Evolutionary conservation across 345 rosid species (phyloP).

Genomic region (Eucalyptus cladocalyx): DNA sequence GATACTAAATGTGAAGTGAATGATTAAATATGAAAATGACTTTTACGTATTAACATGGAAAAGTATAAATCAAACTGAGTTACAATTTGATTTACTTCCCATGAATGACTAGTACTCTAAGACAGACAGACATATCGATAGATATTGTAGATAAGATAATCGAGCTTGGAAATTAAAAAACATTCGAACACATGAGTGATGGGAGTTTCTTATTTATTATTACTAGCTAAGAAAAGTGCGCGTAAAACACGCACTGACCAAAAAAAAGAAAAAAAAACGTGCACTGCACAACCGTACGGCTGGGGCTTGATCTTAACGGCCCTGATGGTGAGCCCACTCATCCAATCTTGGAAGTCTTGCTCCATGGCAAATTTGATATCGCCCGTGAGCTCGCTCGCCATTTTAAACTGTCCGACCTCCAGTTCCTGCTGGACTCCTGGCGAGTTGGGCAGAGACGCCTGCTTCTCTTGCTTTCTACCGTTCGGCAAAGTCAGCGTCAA

Average conservation of each 20-base stretch:
- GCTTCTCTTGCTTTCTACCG: background rate
- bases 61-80: background rate
- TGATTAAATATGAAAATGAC: background rate
- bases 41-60: background rate
- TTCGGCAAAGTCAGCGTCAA: background rate
- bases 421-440: rapidly evolving
- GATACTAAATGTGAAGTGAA: background rate
- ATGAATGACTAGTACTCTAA: background rate
- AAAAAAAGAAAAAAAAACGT: no score
- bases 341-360: background rate
- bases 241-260: rapidly evolving
- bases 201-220: background rate
- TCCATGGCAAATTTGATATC: background rate
- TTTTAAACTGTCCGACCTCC: background rate
- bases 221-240: background rate
- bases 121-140: background rate
- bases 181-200: background rate
- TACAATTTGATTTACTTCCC: background rate
- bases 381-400: background rate
- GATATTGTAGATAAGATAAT: background rate
- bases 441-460: rapidly evolving
- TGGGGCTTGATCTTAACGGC: background rate
- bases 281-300: no score
- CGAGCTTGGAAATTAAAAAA: background rate
- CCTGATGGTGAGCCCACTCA: background rate